Percentiles rank a stretch among this genome's conserved stretches.
Evolutionary conservation across 2,329 filamentous ascomycete species (phyloP).

Genomic region (Polytolypa hystricis): DNA sequence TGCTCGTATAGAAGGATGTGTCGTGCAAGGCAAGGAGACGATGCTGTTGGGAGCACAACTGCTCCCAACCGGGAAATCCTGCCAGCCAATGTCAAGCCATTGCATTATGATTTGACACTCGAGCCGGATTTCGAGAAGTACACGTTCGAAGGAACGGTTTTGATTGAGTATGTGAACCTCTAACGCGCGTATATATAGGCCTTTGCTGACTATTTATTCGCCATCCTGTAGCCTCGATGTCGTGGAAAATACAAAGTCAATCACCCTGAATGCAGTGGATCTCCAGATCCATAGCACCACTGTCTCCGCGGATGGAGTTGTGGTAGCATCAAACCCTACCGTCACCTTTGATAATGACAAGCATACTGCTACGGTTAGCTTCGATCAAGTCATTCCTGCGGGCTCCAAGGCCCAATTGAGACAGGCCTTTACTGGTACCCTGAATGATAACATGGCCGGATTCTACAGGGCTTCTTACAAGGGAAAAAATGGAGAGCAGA

Average conservation of each 20-base stretch:
- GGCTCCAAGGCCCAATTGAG: constrained; percentile 68
- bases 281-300: constrained; percentile 69
- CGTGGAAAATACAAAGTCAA: constrained; percentile 67
- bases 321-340: constrained; percentile 51
- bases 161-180: constrained; percentile 65
- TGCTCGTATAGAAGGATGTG: constrained; percentile 70
- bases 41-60: constrained; percentile 42
- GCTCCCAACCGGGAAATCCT: constrained; percentile 69
- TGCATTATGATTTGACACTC: constrained; percentile 81
- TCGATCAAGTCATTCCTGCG: constrained; percentile 60
- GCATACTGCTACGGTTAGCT: constrained; percentile 72
- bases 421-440: constrained; percentile 63
- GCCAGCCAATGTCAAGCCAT: constrained; percentile 82
- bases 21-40: constrained; percentile 44
- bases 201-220: constrained; percentile 11
- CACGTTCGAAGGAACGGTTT: constrained; percentile 72
- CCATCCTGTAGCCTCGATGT: constrained; percentile 55
- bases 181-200: no score
- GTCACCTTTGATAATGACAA: constrained; percentile 65
- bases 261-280: constrained; percentile 80
- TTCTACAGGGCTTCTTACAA: constrained; percentile 97
- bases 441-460: constrained; percentile 94
- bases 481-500: constrained; percentile 62
- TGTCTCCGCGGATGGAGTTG: constrained; percentile 48
- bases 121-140: constrained; percentile 85